Evolutionary conservation across 2,329 filamentous ascomycete species (phyloP), one percentile per base, ranked within the genome.

Genomic region (Sclerotinia subarctica): DNA sequence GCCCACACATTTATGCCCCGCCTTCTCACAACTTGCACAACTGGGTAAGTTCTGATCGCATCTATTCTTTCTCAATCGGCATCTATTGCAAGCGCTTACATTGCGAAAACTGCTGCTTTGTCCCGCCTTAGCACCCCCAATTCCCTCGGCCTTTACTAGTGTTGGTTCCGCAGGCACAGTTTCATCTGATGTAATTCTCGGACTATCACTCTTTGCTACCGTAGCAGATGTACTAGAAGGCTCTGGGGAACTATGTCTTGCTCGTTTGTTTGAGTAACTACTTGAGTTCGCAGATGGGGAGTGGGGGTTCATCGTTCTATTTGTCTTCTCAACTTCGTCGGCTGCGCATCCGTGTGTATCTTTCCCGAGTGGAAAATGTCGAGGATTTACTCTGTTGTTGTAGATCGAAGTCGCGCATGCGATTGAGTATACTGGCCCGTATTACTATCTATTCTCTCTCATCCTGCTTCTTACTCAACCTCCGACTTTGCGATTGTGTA

Each of bases 81-180:
- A 98, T 52, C 93, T 88, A 81, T 97, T 97, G 80, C 94, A 98
- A 68, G 94, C 94, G 78, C 92, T 96, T 72, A 98, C 94, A 78
- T 94, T 94, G 74, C 91, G 89, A 76, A 94, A 94, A 72, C 84
- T 88, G 78, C 84, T 88, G 77, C 85, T 87, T 78, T 88, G 85
- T 13, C 84, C 84, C 19, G 81, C n/a, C 72, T 21, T 72, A 74
- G 64, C 69, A 26, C 49, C 69, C 8, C 57, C 69, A 7, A 51
- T 58, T 32, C 51, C 64, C 13, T 57, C 62, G 4, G 54, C 46
- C 51, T 51, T 35, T 8, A 68, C 44, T 11, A 67, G 71, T 5
- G 68, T 44, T 17, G 74, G 71, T 51, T 74, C 73, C 11, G 68
- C 46, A n/a, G 74, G 72, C 49, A 72, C 72, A 2, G 66, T 60